Evolutionary conservation across 2,329 filamentous ascomycete species (phyloP), one percentile per base, ranked within the genome.

Genomic region (Dactylellina parvicollis): DNA sequence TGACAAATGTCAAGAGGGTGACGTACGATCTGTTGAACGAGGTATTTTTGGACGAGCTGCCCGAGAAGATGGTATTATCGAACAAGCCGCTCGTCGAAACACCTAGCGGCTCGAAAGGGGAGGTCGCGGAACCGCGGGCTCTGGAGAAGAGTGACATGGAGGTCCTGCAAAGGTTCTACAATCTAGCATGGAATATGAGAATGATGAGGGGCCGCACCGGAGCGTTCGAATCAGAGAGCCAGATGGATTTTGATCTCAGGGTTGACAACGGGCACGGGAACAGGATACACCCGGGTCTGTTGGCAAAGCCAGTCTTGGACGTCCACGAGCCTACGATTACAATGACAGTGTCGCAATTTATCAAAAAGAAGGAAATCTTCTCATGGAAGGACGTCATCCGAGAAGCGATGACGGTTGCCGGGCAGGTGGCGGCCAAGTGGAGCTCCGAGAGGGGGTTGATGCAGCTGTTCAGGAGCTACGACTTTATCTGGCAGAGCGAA

Each of bases 391-490:
- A 49, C 24, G 34, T 75, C 24, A 62, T 62, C 1, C 28, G 75
- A 22, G 64, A 74, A 18, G 8, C 38, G 22, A 90, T 90, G 88
- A 82, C 86, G 36, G 81, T 89, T 2, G 88, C 87, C 10, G 87
- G 86, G 60, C 84, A 89, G 76, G 81, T 88, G 24, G 87, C 86
- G 36, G 88, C 87, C 18, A 82, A 81, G 28, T 90, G 87, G 86
- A 89, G 87, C 77, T 78, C 82, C 49, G 82, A 84, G 20, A 85
- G 87, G 54, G 80, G 82, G 18, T 85, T 90, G 56, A 85, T 87
- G 34, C 82, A 87, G 26, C 86, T 87, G 5, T 90, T 86, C 79
- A 86, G 83, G 82, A 74, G 78, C 50, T 79, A 79, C 0, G 76
- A 77, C 12, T 78, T 85, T 44, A 79, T 80, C 22, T 77, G 80